phyloP scores from a whole-genome alignment of 2,329 filamentous ascomycete species.

The Xylaria sp. region DNA sequence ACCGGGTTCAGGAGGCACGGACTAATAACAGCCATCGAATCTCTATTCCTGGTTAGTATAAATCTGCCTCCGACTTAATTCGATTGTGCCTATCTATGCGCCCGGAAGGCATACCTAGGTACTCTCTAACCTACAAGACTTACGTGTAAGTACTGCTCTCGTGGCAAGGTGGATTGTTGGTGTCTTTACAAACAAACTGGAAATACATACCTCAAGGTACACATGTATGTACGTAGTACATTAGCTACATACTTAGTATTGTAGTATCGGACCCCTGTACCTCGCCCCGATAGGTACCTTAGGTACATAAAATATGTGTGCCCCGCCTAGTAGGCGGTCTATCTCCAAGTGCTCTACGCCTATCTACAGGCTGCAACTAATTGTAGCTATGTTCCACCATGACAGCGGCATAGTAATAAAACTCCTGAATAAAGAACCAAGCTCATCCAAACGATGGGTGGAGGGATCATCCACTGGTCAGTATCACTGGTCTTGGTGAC shows the following conservation, averaged over 20 bases:
- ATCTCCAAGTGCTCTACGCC: not conserved
- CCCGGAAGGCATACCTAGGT: not conserved
- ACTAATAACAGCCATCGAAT: not conserved
- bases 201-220: too few species aligned
- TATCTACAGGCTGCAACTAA: not conserved
- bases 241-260: too few species aligned
- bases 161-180: constrained; percentile 7
- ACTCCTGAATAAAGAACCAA: not conserved
- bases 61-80: constrained; percentile 7
- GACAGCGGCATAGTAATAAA: not conserved
- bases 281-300: too few species aligned
- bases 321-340: not conserved
- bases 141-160: constrained; percentile 20
- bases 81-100: constrained; percentile 8
- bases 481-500: constrained; percentile 10
- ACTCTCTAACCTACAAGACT: not conserved
- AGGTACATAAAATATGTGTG: too few species aligned
- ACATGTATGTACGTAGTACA: too few species aligned
- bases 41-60: not conserved
- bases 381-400: constrained; percentile 1
- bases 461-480: constrained; percentile 29
- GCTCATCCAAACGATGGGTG: not conserved
- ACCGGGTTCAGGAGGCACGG: not conserved
- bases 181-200: not conserved
- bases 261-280: too few species aligned